Evolutionary conservation across 345 rosid genomes (phyloP), one percentile per base, ranked within the genome.

Genomic region (Acer negundo): DNA sequence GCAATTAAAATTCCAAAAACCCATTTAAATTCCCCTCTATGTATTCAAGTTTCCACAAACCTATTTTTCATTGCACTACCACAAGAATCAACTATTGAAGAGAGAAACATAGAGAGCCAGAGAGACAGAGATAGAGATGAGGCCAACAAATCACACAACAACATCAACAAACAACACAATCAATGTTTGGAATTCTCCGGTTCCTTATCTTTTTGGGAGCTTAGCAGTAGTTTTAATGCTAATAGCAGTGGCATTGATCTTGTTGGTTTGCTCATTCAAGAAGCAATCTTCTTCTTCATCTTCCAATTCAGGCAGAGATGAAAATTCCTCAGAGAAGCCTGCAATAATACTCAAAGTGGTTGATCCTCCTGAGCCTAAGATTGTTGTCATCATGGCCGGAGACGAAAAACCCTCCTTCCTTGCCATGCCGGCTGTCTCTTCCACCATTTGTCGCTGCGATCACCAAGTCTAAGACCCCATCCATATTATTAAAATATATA

Each of bases 381-480:
- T 86, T 47, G 87, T 79, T 0, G 91, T 89, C 24, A 83, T 89
- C 79, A 82, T 91, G 93, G 87, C 91, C 12, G 91, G 93, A 69
- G 86, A 89, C 0, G 77, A 85, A 24, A 82, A 80, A 64, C 95
- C 93, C 13, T 80, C 83, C 3, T 85, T 77, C 83, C 74, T 91
- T 51, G 94, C 95, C 40, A 77, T 78, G 47, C 91, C 88, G 4
- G 79, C 74, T 31, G 38, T 46, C 11, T 23, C 67, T 53, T 47
- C 85, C 9, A 31, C 66, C 13, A 68, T 35, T 62, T 85, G 73
- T 63, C 68, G 74, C 64, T 78, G 85, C 6, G 26, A 59, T 38
- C 63, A 78, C n/a, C 78, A 78, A 47, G 84, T 75, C 23, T 67
- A 28, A 76, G 10, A 31, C 38, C 0, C 38, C 38, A 31, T 31